A percentile compares a stretch with the other conserved stretches of the same genome.
phyloP scores from a whole-genome alignment of 352 stramenopile species.

The Pythium phragmitis region DNA sequence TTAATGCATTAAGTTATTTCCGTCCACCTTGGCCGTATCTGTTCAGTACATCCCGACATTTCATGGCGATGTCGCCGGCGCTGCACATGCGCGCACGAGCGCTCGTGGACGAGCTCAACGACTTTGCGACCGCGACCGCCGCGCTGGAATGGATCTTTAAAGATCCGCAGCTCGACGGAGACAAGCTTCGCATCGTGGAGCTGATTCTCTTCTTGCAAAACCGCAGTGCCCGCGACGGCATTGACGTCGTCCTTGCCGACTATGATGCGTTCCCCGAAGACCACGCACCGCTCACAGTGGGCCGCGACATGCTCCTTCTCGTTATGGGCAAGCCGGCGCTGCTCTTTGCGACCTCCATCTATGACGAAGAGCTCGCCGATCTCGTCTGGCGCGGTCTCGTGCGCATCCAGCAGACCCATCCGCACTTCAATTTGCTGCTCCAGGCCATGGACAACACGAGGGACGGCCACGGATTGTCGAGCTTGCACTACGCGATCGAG shows the following conservation, averaged over 20 bases:
- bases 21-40: neutral
- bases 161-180: conserved; percentile 17
- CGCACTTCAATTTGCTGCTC: conserved; percentile 46
- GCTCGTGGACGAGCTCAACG: conserved; percentile 57
- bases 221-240: neutral
- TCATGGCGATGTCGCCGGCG: neutral
- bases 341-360: conserved; percentile 80
- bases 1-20: conserved; percentile 28
- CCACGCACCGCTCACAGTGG: neutral
- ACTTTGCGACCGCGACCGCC: conserved; percentile 47
- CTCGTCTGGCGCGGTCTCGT: conserved; percentile 61
- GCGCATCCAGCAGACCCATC: conserved; percentile 39
- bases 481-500: conserved; percentile 76
- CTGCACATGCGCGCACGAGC: conserved; percentile 24
- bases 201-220: conserved; percentile 27
- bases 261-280: conserved; percentile 27
- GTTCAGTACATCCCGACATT: neutral
- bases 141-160: conserved; percentile 55
- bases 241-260: conserved; percentile 36
- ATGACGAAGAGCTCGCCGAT: conserved; percentile 76
- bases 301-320: conserved; percentile 36
- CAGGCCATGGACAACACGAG: conserved; percentile 70
- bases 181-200: conserved; percentile 18
- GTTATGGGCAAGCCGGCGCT: conserved; percentile 80
- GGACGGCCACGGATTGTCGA: conserved; percentile 67